Conservation (phyloP, 768 basidiomycete species). For the Suillus paluster region DNA sequence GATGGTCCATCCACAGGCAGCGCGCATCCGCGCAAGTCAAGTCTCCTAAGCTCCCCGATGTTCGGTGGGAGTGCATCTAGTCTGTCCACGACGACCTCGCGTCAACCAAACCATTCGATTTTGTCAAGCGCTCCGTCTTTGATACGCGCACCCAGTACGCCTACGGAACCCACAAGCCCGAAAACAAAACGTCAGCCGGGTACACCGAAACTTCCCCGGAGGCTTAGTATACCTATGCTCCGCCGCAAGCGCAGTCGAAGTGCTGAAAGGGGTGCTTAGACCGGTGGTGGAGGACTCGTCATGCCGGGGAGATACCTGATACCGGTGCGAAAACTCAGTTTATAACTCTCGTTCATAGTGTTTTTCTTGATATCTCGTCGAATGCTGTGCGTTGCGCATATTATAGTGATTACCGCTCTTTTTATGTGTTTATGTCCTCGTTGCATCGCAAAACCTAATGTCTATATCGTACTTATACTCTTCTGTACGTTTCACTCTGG, state of each 20-base stretch:
- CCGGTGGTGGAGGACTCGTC: no score
- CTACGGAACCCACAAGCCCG: neutral
- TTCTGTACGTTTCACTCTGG: neutral
- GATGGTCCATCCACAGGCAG: conserved; percentile 13
- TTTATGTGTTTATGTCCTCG: neutral
- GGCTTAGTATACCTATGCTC: conserved; percentile 33
- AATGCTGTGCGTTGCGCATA: neutral
- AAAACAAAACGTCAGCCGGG: conserved; percentile 15
- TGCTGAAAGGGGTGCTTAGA: neutral
- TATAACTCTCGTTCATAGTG: neutral
- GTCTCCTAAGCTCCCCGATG: conserved; percentile 13
- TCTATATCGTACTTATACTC: neutral
- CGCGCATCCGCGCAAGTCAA: neutral
- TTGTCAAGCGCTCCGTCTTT: conserved; percentile 20
- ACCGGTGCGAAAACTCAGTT: no score
- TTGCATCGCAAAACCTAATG: neutral
- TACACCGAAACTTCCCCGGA: conserved; percentile 29
- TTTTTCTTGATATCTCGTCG: neutral
- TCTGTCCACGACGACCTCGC: conserved; percentile 8
- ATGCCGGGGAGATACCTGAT: no score
- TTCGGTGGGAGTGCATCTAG: neutral
- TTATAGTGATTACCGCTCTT: neutral
- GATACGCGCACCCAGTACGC: conserved; percentile 2
- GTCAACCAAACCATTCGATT: conserved; percentile 24
- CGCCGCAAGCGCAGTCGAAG: conserved; percentile 29